Percentiles rank a stretch among this genome's conserved stretches.
phyloP scores from a whole-genome alignment of 2,329 filamentous ascomycete genomes.

The Curvularia lunata region DNA sequence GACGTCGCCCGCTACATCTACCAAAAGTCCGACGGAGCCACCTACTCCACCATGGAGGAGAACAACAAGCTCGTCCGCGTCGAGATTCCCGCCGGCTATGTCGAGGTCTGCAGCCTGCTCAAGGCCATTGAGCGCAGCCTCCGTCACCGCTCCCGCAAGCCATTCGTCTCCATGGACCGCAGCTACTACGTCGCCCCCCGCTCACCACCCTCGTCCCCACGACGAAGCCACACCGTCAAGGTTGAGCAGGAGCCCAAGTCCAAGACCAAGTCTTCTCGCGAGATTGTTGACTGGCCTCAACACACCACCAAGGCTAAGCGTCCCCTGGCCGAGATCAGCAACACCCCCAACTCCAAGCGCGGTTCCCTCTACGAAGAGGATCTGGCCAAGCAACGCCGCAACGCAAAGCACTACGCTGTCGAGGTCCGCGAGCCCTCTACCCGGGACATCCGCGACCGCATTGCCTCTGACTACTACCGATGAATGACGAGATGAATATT shows the following conservation, averaged over 20 bases:
- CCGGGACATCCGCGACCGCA: constrained; percentile 47
- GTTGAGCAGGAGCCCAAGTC: constrained; percentile 39
- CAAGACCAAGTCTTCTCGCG: constrained; percentile 37
- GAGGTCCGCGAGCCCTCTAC: constrained; percentile 51
- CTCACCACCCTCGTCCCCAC: constrained; percentile 31
- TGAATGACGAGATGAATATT: constrained; percentile 32
- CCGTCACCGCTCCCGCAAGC: constrained; percentile 43
- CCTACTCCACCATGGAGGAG: constrained; percentile 46
- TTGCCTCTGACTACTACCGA: constrained; percentile 49
- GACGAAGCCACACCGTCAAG: constrained; percentile 41
- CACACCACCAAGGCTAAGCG: constrained; percentile 21
- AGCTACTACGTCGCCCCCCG: constrained; percentile 53
- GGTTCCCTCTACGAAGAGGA: constrained; percentile 53
- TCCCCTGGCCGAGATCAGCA: constrained; percentile 41
- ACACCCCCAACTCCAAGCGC: constrained; percentile 42
- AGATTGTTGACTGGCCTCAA: constrained; percentile 49
- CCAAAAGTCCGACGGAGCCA: constrained; percentile 42
- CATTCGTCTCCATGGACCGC: constrained; percentile 54
- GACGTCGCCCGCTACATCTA: constrained; percentile 55
- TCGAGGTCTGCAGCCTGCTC: constrained; percentile 50
- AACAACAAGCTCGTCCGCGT: constrained; percentile 54
- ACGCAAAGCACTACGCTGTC: constrained; percentile 48
- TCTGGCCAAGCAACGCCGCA: constrained; percentile 43
- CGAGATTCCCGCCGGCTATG: constrained; percentile 53
- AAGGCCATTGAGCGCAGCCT: constrained; percentile 51